A percentile compares a stretch with the other conserved stretches of the same genome.
phyloP scores from a whole-genome alignment of 106 monocot species.

The Alisma plantagoaquatica region DNA sequence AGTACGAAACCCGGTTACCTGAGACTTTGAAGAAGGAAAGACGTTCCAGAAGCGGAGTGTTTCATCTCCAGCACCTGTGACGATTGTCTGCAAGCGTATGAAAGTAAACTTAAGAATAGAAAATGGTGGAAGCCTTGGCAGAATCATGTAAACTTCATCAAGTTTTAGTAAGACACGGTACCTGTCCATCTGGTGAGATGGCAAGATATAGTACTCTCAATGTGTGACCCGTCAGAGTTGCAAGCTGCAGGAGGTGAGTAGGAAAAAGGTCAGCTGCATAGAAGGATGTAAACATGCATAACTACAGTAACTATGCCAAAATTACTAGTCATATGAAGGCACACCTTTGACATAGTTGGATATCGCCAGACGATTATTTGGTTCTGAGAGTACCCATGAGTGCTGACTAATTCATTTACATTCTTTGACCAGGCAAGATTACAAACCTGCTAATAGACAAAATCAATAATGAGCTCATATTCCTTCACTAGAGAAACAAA shows the following conservation, averaged over 20 bases:
- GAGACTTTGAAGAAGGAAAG: constrained; percentile 80
- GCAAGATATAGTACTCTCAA: constrained; percentile 86
- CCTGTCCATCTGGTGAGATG: constrained; percentile 98
- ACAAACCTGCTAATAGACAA: constrained; percentile 44
- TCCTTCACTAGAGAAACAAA: too few species aligned
- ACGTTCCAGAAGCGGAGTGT: constrained; percentile 95
- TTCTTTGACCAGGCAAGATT: constrained; percentile 98
- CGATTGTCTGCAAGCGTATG: constrained; percentile 88
- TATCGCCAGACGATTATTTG: constrained; percentile 98
- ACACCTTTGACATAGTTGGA: constrained; percentile 87
- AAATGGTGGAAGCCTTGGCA: too few species aligned
- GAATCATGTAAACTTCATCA: too few species aligned
- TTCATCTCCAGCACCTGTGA: constrained; percentile 96
- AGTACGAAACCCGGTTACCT: too few species aligned
- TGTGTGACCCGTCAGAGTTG: constrained; percentile 90
- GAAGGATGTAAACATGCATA: too few species aligned
- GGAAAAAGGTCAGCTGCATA: too few species aligned
- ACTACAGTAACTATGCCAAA: too few species aligned
- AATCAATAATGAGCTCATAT: too few species aligned
- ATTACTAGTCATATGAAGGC: constrained; percentile 1
- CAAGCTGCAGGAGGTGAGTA: too few species aligned
- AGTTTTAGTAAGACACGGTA: too few species aligned
- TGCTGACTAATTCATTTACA: constrained; percentile 95
- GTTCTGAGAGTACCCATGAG: constrained; percentile 96
- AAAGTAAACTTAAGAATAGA: too few species aligned